These are phyloP conservation scores for Eucalyptus cloeziana DNA, from an alignment of 345 rosid species.

Conservation along the genomic window DNA sequence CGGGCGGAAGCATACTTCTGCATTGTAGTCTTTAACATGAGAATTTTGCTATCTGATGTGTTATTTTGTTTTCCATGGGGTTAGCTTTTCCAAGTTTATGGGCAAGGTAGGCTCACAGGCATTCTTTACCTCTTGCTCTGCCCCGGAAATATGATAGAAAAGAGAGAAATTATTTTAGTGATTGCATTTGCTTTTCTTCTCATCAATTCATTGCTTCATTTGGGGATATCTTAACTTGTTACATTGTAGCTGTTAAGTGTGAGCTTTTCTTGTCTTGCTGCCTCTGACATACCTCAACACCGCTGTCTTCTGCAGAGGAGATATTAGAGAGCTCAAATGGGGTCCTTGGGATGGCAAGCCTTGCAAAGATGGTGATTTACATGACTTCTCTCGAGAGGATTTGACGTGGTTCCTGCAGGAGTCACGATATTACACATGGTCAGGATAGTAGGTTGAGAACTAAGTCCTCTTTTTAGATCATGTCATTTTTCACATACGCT, in stretches of 20 bases:
- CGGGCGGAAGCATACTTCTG: background rate
- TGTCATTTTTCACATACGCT: background rate
- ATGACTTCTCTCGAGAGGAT: background rate
- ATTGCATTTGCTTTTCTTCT: background rate
- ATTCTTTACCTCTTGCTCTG: background rate
- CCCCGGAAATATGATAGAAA: background rate
- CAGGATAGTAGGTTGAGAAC: background rate
- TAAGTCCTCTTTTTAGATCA: background rate
- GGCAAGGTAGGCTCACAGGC: background rate
- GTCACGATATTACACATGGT: background rate
- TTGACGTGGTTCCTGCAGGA: background rate
- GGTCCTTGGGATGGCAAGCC: background rate
- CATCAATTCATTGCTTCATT: background rate
- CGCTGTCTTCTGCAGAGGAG: conserved; percentile 22
- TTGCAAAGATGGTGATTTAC: background rate
- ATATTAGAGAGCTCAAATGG: background rate
- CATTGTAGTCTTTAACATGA: background rate
- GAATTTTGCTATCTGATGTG: background rate
- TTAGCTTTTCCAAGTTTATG: background rate
- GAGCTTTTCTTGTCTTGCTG: background rate
- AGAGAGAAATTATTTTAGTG: background rate
- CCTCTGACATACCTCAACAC: background rate
- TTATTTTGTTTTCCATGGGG: background rate
- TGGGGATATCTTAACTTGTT: background rate
- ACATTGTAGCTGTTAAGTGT: background rate